Conservation (phyloP, 768 basidiomycete genomes). For the Lepiota venenata region DNA sequence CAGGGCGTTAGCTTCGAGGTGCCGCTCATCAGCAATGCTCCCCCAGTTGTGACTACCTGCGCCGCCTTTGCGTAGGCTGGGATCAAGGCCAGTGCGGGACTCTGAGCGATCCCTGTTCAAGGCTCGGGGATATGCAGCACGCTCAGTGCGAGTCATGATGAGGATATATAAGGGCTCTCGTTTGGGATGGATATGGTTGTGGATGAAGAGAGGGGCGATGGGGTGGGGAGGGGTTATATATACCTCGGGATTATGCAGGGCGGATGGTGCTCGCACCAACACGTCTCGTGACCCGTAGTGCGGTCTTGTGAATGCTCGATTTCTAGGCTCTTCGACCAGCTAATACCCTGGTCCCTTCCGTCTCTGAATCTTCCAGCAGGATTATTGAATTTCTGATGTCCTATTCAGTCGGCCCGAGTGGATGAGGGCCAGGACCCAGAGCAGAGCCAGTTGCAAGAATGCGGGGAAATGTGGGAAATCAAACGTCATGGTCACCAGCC, state of each 20-base stretch:
- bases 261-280: not conserved
- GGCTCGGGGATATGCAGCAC: constrained; percentile 68
- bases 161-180: not conserved
- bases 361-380: not conserved
- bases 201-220: constrained; percentile 12
- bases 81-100: constrained; percentile 73
- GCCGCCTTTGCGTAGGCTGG: constrained; percentile 72
- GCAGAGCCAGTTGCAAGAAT: not conserved
- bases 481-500: not conserved
- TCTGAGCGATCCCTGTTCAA: constrained; percentile 75
- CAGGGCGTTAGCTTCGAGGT: constrained; percentile 54
- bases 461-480: constrained; percentile 11
- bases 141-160: constrained; percentile 79
- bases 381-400: not conserved
- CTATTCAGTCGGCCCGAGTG: too few relatives aligned
- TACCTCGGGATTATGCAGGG: not conserved
- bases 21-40: constrained; percentile 56
- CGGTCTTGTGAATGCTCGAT: not conserved
- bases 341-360: not conserved
- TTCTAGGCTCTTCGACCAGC: not conserved
- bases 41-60: constrained; percentile 89
- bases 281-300: constrained; percentile 9
- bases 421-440: too few relatives aligned
- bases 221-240: constrained; percentile 22
- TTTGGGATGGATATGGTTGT: constrained; percentile 1